phyloP scores from a whole-genome alignment of 768 basidiomycete genomes.

The Mycena belliarum region DNA sequence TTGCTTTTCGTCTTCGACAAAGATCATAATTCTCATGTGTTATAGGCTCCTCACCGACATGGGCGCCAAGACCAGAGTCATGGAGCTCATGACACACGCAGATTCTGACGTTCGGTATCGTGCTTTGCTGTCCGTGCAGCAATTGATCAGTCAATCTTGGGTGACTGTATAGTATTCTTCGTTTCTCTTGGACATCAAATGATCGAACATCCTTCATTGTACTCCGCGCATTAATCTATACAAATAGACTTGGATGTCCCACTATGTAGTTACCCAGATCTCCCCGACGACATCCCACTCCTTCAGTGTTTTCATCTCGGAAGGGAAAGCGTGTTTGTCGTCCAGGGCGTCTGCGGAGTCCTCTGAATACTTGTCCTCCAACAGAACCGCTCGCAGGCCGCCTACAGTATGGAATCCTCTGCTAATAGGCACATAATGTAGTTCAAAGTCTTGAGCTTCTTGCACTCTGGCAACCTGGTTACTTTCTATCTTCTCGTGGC shows the following conservation, averaged over 20 bases:
- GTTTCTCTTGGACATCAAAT: slow-evolving; percentile 9
- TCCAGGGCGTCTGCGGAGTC: slow-evolving; percentile 23
- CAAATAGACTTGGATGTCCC: background rate
- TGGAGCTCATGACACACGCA: slow-evolving; percentile 91
- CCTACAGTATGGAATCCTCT: slow-evolving; percentile 67
- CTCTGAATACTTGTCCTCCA: slow-evolving; percentile 54
- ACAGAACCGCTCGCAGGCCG: slow-evolving; percentile 68
- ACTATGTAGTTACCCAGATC: slow-evolving; percentile 55
- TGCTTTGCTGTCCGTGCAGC: slow-evolving; percentile 87
- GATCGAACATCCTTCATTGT: slow-evolving; percentile 18
- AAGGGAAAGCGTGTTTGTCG: slow-evolving; percentile 23
- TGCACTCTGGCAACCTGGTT: slow-evolving; percentile 33
- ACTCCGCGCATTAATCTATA: slow-evolving; percentile 12
- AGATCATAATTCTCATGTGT: slow-evolving; percentile 1
- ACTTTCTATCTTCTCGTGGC: slow-evolving; percentile 6
- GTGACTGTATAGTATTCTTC: slow-evolving; percentile 43
- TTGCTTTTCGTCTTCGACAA: background rate
- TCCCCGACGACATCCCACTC: slow-evolving; percentile 76
- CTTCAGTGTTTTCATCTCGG: slow-evolving; percentile 47
- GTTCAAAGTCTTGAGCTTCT: slow-evolving; percentile 57
- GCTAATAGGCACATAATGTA: slow-evolving; percentile 59
- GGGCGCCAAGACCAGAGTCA: slow-evolving; percentile 82
- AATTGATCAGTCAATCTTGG: slow-evolving; percentile 91
- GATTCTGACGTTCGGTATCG: slow-evolving; percentile 91
- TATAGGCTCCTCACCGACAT: slow-evolving; percentile 76